These are phyloP conservation scores for Pleurotus eryngii DNA, from an alignment of 768 basidiomycete genomes.

Conservation along the genomic window DNA sequence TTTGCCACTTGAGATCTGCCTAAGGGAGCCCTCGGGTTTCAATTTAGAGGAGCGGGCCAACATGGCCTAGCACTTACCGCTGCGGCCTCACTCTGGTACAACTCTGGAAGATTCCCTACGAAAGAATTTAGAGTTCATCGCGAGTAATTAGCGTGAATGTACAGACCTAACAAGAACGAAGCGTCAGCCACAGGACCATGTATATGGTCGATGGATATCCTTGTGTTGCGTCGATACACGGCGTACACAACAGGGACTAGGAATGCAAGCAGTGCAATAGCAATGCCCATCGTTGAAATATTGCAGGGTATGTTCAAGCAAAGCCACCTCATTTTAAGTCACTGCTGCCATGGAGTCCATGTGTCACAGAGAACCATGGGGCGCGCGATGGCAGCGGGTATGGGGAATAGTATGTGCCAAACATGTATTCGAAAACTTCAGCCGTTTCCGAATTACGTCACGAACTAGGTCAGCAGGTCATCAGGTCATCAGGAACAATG, in stretches of 20 bases:
- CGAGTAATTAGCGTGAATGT: not conserved
- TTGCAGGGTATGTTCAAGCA: too few relatives aligned
- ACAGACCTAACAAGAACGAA: conserved; percentile 32
- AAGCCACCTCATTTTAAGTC: too few relatives aligned
- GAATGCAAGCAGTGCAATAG: not conserved
- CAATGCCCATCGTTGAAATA: not conserved
- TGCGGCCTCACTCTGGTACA: conserved; percentile 16
- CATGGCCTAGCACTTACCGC: conserved; percentile 8
- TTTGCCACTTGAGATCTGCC: conserved; percentile 28
- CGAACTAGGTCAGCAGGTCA: too few relatives aligned
- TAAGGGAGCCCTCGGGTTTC: too few relatives aligned
- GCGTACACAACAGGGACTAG: conserved; percentile 7
- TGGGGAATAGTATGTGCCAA: too few relatives aligned
- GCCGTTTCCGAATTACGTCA: too few relatives aligned
- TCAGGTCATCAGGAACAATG: too few relatives aligned
- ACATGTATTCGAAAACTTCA: too few relatives aligned
- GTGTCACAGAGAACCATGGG: too few relatives aligned
- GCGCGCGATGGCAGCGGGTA: too few relatives aligned
- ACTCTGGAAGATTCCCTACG: conserved; percentile 8
- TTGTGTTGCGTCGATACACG: conserved; percentile 21
- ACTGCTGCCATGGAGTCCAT: too few relatives aligned
- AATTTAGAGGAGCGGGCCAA: too few relatives aligned
- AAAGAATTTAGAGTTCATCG: not conserved
- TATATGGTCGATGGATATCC: conserved; percentile 21
- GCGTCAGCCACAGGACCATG: conserved; percentile 20